Base-by-base conservation (phyloP, 345 rosid species). In the Populus tremula region DNA sequence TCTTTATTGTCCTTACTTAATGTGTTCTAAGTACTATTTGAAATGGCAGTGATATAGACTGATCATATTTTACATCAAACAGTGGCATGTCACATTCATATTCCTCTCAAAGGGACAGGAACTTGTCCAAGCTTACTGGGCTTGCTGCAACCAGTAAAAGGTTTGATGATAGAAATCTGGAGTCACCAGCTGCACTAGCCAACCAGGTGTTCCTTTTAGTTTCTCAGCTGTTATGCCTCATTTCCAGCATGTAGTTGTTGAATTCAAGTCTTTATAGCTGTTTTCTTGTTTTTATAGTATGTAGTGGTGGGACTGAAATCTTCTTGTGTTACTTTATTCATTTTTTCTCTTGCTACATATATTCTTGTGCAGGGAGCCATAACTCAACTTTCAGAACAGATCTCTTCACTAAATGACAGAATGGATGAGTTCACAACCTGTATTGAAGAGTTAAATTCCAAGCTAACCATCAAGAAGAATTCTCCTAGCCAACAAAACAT, bases 81-180 rank as follows among this genome's bases (percentile, higher is more conserved):
- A 91, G 95, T 61, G 95, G 95, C 71, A 76, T 92, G 89, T 94
- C 99, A 76, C 99, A 90, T 66, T 94, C 98, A 7, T 96, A 88
- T 90, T 88, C 99, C 79, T 89, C 87, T 67, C 97, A 85, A 67
- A 85, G 92, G 81, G 97, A 94, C 76, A 89, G 90, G 76, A 89
- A 87, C 79, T 54, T 90, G 35, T 81, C 94, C 54, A 89, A 86
- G 85, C 81, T 82, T 66, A 56, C 87, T 80, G 87, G 83, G 63
- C 87, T 84, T 63, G 61, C 77, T 66, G 80, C 77, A 66, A 84
- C 80, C 67, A 83, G 79, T 79, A 82, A 68, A 54, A 88, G 88
- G 79, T 87, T 73, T 71, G 90, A 77, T 75, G 92, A 87, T 50
- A 81, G 86, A 82, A 89, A 75, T 71, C 73, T 84, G 2, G 92